These are phyloP conservation scores for Monosporozyma solicola DNA, from an alignment of 805 yeast genomes.

Conservation along the genomic window DNA sequence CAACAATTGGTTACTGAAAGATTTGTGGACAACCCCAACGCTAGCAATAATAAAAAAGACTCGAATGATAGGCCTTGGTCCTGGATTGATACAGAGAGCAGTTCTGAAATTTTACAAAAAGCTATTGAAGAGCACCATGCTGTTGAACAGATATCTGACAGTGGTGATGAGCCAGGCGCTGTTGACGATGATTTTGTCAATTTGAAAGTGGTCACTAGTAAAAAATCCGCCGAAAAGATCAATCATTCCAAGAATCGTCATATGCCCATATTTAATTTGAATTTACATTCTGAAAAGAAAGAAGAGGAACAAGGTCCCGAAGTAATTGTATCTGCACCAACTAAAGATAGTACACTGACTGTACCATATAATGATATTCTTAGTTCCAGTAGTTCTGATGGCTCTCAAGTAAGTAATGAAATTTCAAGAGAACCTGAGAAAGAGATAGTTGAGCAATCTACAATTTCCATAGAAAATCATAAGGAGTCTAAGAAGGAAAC, in stretches of 20 bases:
- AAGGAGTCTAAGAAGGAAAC: conserved; percentile 2
- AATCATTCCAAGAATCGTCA: conserved; percentile 34
- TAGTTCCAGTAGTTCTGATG: neutral
- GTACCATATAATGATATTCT: neutral
- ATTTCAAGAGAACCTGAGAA: neutral
- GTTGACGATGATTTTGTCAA: conserved; percentile 8
- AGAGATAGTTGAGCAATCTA: neutral
- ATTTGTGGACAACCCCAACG: neutral
- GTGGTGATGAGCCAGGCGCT: neutral
- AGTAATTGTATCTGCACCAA: neutral
- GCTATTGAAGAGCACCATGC: neutral
- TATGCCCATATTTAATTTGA: conserved; percentile 12
- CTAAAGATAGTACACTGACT: neutral
- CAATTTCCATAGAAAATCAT: neutral
- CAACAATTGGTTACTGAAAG: conserved; percentile 7
- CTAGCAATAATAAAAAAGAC: neutral
- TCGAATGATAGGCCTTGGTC: conserved; percentile 4
- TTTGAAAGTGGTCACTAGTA: neutral
- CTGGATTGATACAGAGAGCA: conserved; percentile 5
- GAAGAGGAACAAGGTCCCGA: neutral
- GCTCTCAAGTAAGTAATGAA: neutral
- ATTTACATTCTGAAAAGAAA: neutral
- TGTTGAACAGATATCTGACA: neutral
- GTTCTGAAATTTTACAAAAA: conserved; percentile 1
- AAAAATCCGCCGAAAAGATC: conserved; percentile 7